These are phyloP conservation scores for Gastrodia elata DNA, from an alignment of 106 monocot species.

Conservation along the genomic window DNA sequence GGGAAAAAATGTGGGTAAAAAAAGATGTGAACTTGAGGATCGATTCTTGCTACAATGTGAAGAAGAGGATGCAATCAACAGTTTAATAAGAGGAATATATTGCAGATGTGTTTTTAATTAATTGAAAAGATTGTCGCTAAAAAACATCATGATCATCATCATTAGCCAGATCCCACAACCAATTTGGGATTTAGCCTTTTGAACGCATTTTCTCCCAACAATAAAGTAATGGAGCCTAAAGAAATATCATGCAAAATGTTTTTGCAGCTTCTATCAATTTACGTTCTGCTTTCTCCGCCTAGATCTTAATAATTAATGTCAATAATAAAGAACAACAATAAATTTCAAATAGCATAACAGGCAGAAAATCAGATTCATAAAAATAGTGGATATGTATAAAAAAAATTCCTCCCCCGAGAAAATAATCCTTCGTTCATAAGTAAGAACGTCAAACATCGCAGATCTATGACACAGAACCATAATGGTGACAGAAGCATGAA, in stretches of 20 bases:
- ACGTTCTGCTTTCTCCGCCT: too few relatives aligned
- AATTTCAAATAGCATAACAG: background rate
- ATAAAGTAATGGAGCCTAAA: too few relatives aligned
- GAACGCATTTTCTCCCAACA: background rate
- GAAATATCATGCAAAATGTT: background rate
- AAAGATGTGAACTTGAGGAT: background rate
- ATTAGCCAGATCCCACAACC: background rate
- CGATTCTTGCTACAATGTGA: background rate
- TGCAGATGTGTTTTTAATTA: background rate
- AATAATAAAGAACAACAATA: background rate
- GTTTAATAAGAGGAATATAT: background rate
- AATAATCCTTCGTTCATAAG: background rate
- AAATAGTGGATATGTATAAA: background rate
- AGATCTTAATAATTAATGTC: background rate
- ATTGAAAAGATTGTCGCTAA: background rate
- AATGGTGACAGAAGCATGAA: background rate
- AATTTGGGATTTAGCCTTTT: background rate
- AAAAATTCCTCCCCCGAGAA: background rate
- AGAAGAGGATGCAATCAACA: background rate
- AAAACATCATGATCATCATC: background rate
- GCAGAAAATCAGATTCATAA: background rate
- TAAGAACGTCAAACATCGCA: background rate
- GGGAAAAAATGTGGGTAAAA: background rate
- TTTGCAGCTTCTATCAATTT: too few relatives aligned
- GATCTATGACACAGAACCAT: background rate